Percentiles rank a stretch among this genome's conserved stretches.
Conservation (phyloP, 2,329 filamentous ascomycete genomes). For the Colletotrichum echinochloae region DNA sequence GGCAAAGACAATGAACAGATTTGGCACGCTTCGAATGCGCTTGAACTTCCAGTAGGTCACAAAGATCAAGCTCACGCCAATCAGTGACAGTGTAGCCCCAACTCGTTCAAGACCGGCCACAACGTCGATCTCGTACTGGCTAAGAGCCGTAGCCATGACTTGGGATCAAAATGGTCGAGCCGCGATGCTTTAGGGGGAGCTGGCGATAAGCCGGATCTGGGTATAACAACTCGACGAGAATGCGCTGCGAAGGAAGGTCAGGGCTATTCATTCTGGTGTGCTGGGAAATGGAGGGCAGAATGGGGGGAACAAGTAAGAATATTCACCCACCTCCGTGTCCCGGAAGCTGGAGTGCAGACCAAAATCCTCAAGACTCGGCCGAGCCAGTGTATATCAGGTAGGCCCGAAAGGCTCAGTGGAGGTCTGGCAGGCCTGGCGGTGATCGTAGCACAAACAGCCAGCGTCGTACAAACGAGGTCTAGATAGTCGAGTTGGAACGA, state of each 20-base stretch:
- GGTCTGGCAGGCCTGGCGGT: background rate
- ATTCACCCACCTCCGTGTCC: conserved; percentile 11
- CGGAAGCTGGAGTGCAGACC: conserved; percentile 11
- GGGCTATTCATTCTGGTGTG: background rate
- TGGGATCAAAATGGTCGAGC: background rate
- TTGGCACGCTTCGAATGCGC: conserved; percentile 68
- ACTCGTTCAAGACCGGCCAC: conserved; percentile 64
- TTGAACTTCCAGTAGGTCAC: conserved; percentile 64
- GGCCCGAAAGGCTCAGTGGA: conserved; percentile 8
- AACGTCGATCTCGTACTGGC: conserved; percentile 51
- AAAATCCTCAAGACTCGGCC: background rate
- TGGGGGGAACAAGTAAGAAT: background rate
- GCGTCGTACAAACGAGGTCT: conserved; percentile 6
- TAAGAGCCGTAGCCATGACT: conserved; percentile 42
- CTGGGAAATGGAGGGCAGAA: background rate
- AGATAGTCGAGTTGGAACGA: background rate
- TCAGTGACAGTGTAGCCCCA: conserved; percentile 65
- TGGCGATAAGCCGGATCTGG: background rate
- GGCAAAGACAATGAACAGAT: conserved; percentile 72
- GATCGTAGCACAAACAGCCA: conserved; percentile 11
- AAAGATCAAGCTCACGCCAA: conserved; percentile 64
- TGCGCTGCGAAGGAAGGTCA: conserved; percentile 2
- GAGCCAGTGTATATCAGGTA: background rate
- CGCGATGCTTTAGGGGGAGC: background rate
- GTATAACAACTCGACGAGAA: background rate